These are phyloP conservation scores for Russula ochroleuca DNA, from an alignment of 768 basidiomycete genomes.

Conservation along the genomic window DNA sequence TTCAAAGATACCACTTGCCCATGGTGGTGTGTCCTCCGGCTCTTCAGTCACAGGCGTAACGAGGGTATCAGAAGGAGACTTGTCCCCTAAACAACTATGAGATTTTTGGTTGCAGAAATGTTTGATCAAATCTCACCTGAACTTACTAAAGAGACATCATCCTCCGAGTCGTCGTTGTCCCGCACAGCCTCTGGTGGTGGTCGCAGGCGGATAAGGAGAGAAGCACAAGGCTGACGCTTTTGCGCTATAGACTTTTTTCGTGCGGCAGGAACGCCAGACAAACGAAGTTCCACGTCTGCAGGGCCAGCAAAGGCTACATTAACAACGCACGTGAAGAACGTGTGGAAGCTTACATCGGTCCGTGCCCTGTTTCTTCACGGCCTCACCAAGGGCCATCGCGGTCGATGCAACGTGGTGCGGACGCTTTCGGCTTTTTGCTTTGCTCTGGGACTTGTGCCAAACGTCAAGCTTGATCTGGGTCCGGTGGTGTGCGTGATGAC, in stretches of 20 bases:
- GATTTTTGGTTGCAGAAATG: neutral
- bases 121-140: constrained; percentile 8
- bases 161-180: constrained; percentile 6
- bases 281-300: constrained; percentile 21
- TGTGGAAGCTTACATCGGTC: constrained; percentile 42
- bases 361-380: constrained; percentile 46
- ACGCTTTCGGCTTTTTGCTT: constrained; percentile 54
- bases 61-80: constrained; percentile 24
- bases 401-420: constrained; percentile 51
- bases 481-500: constrained; percentile 38
- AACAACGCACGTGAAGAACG: neutral
- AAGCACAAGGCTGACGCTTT: constrained; percentile 22
- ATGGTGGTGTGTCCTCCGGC: constrained; percentile 7
- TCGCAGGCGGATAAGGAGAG: constrained; percentile 22
- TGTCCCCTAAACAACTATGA: constrained; percentile 2
- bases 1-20: constrained; percentile 17
- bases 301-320: neutral
- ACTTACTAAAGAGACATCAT: constrained; percentile 10
- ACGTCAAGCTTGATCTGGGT: constrained; percentile 52
- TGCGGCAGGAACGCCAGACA: constrained; percentile 19
- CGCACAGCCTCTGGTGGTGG: constrained; percentile 9
- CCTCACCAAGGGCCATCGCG: constrained; percentile 49
- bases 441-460: constrained; percentile 57
- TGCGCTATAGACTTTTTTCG: constrained; percentile 22
- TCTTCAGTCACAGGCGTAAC: constrained; percentile 18